Evolutionary conservation across 73 alveolate species (phyloP).

Genomic region (Uronychia binucleata): DNA sequence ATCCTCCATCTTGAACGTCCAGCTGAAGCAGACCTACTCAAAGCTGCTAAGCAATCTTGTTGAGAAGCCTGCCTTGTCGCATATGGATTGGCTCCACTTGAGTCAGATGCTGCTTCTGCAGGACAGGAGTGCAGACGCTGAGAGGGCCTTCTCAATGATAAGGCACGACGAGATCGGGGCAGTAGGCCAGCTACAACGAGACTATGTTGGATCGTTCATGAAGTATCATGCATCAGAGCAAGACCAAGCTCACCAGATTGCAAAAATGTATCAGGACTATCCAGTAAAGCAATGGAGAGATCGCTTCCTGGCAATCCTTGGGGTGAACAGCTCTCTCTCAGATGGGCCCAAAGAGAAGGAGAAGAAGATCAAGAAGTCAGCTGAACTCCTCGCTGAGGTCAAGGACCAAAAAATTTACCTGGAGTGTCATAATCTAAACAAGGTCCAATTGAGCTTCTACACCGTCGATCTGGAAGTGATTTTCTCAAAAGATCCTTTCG

Average conservation of each 20-base stretch:
- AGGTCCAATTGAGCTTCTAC: constrained; percentile 64
- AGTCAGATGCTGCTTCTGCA: constrained; percentile 44
- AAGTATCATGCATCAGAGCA: neutral
- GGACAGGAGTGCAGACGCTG: constrained; percentile 50
- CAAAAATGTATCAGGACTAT: neutral
- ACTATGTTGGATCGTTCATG: constrained; percentile 17
- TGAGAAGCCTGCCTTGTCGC: constrained; percentile 8
- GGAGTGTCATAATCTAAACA: constrained; percentile 61
- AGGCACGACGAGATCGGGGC: neutral
- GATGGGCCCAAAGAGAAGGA: constrained; percentile 41
- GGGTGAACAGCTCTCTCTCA: neutral
- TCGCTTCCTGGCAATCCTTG: neutral
- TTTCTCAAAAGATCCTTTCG: constrained; percentile 84
- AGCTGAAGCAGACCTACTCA: constrained; percentile 16
- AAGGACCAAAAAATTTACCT: constrained; percentile 51
- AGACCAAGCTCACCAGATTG: neutral
- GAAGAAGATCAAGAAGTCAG: constrained; percentile 60
- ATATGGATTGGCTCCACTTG: constrained; percentile 36
- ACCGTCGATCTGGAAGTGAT: constrained; percentile 80
- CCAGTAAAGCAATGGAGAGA: neutral
- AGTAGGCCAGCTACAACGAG: constrained; percentile 1
- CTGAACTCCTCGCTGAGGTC: constrained; percentile 54
- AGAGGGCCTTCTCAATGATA: constrained; percentile 10
- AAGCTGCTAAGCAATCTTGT: constrained; percentile 1
- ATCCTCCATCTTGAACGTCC: constrained; percentile 6